Evolutionary conservation across 345 rosid genomes (phyloP).

Genomic region (Gossypium arboreum): DNA sequence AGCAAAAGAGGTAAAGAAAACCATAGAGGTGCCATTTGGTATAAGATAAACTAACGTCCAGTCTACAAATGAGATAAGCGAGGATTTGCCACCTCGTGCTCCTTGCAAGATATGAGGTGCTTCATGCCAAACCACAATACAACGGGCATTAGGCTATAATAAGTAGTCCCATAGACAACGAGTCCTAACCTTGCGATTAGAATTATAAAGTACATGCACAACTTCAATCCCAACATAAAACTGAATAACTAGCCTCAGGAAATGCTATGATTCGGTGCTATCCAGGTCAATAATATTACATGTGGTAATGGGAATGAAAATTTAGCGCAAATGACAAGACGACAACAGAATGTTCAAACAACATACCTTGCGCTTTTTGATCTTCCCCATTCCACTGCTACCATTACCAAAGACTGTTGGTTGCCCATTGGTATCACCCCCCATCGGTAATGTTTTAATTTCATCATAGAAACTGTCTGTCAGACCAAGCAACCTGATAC

Average conservation of each 20-base stretch:
- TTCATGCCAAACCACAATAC: not conserved
- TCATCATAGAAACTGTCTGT: constrained; percentile 69
- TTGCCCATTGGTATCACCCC: constrained; percentile 35
- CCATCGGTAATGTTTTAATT: constrained; percentile 53
- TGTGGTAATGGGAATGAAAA: not conserved
- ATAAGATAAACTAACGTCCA: not conserved
- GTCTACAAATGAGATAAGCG: not conserved
- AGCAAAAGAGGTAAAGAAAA: not conserved
- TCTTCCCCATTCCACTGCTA: constrained; percentile 36
- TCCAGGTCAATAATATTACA: not conserved
- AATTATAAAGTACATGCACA: not conserved
- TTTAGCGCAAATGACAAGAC: not conserved
- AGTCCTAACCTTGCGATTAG: not conserved
- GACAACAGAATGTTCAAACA: not conserved
- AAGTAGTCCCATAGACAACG: not conserved
- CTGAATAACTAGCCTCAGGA: not conserved
- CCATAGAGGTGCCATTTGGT: not conserved
- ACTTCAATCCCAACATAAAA: not conserved
- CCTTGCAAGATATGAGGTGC: not conserved
- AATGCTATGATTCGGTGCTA: not conserved
- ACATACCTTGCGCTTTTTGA: constrained; percentile 66
- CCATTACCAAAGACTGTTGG: constrained; percentile 22
- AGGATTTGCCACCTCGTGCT: not conserved
- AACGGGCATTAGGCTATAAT: not conserved
- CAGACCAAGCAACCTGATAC: constrained; percentile 66